phyloP scores from a whole-genome alignment of 306 rosid genomes.

The Rosa chinensis region DNA sequence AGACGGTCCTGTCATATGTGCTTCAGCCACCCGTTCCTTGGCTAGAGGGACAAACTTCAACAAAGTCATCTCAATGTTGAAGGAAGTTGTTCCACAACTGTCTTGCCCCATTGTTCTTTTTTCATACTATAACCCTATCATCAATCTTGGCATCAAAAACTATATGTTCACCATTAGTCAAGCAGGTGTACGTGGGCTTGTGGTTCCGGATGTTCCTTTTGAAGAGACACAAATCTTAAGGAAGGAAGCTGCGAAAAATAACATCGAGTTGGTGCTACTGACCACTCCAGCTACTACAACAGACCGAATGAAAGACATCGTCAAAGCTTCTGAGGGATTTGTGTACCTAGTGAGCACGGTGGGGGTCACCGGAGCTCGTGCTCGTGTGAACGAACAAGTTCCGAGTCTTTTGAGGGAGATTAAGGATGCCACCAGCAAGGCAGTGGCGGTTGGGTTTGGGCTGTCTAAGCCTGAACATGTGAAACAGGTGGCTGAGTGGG shows the following conservation, averaged over 20 bases:
- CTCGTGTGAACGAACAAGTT: no score
- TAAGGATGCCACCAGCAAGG: no score
- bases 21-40: constrained; percentile 81
- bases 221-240: constrained; percentile 69
- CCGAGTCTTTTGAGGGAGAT: no score
- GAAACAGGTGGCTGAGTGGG: no score
- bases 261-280: constrained; percentile 73
- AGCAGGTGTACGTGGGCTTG: constrained; percentile 73
- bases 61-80: constrained; percentile 65
- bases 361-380: no score
- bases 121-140: constrained; percentile 76
- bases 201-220: constrained; percentile 87
- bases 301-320: constrained; percentile 68
- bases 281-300: constrained; percentile 83
- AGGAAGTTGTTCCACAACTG: constrained; percentile 75
- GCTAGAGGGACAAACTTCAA: constrained; percentile 71
- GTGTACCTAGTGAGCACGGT: no score
- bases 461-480: no score
- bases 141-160: constrained; percentile 59
- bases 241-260: constrained; percentile 60
- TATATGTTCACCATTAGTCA: constrained; percentile 66
- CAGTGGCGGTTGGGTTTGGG: no score
- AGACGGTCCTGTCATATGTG: constrained; percentile 96
- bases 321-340: constrained; percentile 34
- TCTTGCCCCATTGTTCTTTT: constrained; percentile 80